Conservation (phyloP, 345 rosid genomes). For the Angophora floribunda region DNA sequence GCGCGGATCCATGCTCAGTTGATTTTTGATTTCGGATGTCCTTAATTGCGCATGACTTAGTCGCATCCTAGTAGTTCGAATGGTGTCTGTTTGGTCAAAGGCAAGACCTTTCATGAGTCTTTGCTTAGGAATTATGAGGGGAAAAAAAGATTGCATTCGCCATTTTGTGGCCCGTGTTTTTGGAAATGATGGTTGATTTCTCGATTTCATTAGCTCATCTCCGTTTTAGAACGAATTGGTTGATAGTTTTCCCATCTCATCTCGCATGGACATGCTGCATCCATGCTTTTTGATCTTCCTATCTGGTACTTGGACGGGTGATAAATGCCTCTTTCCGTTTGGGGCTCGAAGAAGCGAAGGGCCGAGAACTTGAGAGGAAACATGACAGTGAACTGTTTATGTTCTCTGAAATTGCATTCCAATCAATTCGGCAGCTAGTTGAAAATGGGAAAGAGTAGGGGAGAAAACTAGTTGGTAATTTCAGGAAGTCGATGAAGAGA, state of each 20-base stretch:
- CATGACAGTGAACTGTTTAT: background rate
- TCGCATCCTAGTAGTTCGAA: background rate
- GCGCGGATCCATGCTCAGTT: background rate
- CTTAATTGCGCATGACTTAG: background rate
- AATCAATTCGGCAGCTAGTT: background rate
- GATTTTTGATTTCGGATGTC: background rate
- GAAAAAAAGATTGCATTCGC: background rate
- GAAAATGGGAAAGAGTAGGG: background rate
- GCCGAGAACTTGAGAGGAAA: background rate
- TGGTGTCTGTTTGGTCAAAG: background rate
- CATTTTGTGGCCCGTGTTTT: background rate
- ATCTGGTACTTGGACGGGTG: background rate
- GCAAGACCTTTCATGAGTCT: background rate
- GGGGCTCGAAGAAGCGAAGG: background rate
- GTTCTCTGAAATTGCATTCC: background rate
- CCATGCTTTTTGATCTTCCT: background rate
- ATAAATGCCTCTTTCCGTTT: background rate
- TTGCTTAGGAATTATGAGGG: background rate
- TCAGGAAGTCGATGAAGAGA: background rate
- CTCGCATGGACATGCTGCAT: background rate
- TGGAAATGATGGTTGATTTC: background rate
- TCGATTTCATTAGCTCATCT: background rate
- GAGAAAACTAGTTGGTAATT: background rate
- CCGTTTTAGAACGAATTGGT: background rate
- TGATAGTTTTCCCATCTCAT: background rate